Conservation (phyloP, 495 filamentous ascomycete species). For the Neurospora sp. region DNA sequence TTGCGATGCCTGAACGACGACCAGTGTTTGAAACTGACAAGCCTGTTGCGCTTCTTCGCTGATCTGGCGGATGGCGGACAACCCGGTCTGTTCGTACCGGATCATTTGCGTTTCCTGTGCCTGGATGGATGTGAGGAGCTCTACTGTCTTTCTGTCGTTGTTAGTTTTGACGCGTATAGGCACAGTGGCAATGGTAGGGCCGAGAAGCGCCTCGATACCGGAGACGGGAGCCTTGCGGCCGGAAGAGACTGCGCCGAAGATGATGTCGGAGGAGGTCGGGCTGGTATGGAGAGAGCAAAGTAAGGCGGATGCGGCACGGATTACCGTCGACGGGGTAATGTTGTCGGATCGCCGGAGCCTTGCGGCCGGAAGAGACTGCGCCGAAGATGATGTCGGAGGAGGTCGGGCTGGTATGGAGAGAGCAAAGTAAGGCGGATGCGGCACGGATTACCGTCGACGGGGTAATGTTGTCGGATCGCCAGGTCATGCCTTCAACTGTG, state of each 20-base stretch:
- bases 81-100: conserved; percentile 48
- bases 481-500: conserved; percentile 36
- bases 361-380: conserved; percentile 41
- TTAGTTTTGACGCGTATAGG: conserved; percentile 41
- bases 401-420: conserved; percentile 31
- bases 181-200: conserved; percentile 48
- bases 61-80: conserved; percentile 50
- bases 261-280: conserved; percentile 17
- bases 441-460: conserved; percentile 49
- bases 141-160: conserved; percentile 11
- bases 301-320: conserved; percentile 53
- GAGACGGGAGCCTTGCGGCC: conserved; percentile 37
- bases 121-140: conserved; percentile 37
- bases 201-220: conserved; percentile 37
- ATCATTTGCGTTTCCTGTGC: conserved; percentile 35
- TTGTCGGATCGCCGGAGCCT: conserved; percentile 24
- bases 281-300: conserved; percentile 41
- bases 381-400: conserved; percentile 37
- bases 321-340: conserved; percentile 46
- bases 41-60: conserved; percentile 42
- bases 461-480: conserved; percentile 31
- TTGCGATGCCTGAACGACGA: neutral
- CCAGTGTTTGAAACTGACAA: conserved; percentile 47
- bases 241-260: conserved; percentile 46
- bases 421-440: conserved; percentile 50